These are phyloP conservation scores for Plenodomus lindquistii DNA, from an alignment of 2,329 filamentous ascomycete genomes.

Conservation along the genomic window DNA sequence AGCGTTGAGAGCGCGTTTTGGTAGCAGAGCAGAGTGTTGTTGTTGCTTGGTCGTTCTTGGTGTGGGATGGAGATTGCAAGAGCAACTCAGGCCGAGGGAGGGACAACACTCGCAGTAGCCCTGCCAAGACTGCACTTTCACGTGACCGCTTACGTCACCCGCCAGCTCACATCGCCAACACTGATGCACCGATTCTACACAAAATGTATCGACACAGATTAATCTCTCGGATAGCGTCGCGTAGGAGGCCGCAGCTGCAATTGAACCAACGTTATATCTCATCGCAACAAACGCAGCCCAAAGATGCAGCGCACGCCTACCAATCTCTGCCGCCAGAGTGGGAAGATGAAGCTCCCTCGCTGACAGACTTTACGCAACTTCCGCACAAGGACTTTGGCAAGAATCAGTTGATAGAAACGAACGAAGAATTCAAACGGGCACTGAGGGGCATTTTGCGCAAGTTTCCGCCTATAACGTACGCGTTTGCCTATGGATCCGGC, in stretches of 20 bases:
- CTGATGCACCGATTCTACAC: conserved; percentile 24
- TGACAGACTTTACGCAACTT: conserved; percentile 74
- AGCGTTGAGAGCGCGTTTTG: background rate
- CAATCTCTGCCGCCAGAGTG: conserved; percentile 60
- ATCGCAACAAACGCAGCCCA: conserved; percentile 26
- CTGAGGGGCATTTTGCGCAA: conserved; percentile 86
- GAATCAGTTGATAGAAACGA: conserved; percentile 93
- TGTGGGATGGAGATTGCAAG: conserved; percentile 10
- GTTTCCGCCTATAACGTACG: conserved; percentile 94
- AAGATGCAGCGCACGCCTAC: conserved; percentile 19
- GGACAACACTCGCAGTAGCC: conserved; percentile 12
- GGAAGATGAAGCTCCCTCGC: conserved; percentile 74
- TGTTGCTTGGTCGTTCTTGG: conserved; percentile 6
- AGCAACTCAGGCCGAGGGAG: conserved; percentile 13
- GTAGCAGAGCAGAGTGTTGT: conserved; percentile 2
- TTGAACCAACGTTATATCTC: conserved; percentile 29
- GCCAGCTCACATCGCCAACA: conserved; percentile 20
- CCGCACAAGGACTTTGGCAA: conserved; percentile 83
- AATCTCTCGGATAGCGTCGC: conserved; percentile 33
- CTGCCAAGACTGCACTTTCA: conserved; percentile 11
- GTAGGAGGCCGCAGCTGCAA: conserved; percentile 26
- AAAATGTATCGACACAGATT: conserved; percentile 40
- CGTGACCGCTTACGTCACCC: conserved; percentile 30
- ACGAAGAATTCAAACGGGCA: conserved; percentile 91
- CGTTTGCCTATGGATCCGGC: conserved; percentile 95